Base-by-base conservation (phyloP, 169 alveolate genomes). In the Theileria annulata region DNA sequence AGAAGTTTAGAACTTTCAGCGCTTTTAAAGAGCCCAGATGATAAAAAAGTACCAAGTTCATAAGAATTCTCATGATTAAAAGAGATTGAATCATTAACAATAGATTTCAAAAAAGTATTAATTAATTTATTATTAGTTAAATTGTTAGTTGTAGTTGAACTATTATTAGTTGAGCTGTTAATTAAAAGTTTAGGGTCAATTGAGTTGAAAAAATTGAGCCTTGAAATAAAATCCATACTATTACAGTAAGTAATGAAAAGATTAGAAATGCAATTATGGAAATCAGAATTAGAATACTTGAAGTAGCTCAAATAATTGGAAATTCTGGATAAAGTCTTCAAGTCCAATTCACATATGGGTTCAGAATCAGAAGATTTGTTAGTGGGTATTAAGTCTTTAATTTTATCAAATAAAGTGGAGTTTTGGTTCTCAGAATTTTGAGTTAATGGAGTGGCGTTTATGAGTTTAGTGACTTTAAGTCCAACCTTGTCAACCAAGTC, bases 401-500 rank as follows among this genome's bases (percentile, higher is more conserved):
- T 35, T 37, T 35, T 64, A 35, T 37, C 73, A 1, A 64, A 64
- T 13, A 64, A 21, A 64, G 56, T 37, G 1, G 21, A 12, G 49
- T 8, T 10, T 15, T 59, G 47, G 23, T 15, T 9, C 17, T 31
- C 77, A 19, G 2, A 0, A 25, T 3, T 42, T 42, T 64, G 48
- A 12, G 31, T 58, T 27, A n/a, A n/a, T n/a, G n/a, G n/a, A n/a
- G 42, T 27, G 71, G 3, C 9, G 54, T 19, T 30, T 13, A 70
- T 70, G 77, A 2, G 28, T 70, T 33, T 0, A 81, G 83, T 12
- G 27, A 49, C n/a, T 25, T 21, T 21, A 42, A 30, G 21, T 66
- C 88, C 88, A 6, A 77, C 88, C 30, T 77, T 15, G 23, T 77
- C 31, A 49, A 83, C 75, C 71, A 83, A 66, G 49, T 77, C 90